These are phyloP conservation scores for Tylopilus vinaceipallidus DNA, from an alignment of 768 basidiomycete genomes.

Conservation along the genomic window DNA sequence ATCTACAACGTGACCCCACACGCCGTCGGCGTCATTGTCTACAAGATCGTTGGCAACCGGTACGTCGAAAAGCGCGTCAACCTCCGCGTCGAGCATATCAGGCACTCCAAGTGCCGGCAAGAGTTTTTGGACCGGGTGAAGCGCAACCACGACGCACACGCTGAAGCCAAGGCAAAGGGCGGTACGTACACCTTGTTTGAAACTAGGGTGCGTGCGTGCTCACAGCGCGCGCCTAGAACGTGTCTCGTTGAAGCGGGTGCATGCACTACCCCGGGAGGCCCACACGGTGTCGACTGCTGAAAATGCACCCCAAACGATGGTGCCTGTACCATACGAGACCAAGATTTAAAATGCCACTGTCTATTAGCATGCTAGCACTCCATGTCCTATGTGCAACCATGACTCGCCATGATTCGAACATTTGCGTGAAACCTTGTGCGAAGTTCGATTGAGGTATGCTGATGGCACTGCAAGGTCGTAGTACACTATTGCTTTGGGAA, in stretches of 20 bases:
- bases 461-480: no score
- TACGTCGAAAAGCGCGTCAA: conserved; percentile 99
- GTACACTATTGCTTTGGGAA: no score
- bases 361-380: conserved; percentile 20
- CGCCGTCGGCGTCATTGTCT: conserved; percentile 93
- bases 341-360: conserved; percentile 66
- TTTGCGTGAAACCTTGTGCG: no score
- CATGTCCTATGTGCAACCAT: conserved; percentile 26
- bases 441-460: no score
- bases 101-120: conserved; percentile 95
- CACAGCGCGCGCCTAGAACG: conserved; percentile 49
- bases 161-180: conserved; percentile 86
- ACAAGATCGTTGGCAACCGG: conserved; percentile 98
- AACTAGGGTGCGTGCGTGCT: neutral
- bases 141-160: conserved; percentile 81
- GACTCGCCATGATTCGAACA: neutral
- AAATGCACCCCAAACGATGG: conserved; percentile 91
- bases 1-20: conserved; percentile 97
- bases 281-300: conserved; percentile 66
- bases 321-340: conserved; percentile 92
- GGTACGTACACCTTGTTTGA: conserved; percentile 44
- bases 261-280: conserved; percentile 77
- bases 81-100: conserved; percentile 93
- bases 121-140: conserved; percentile 97
- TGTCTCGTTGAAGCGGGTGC: conserved; percentile 82